phyloP scores from a whole-genome alignment of 2,329 filamentous ascomycete genomes.

The Cyphellophora attinorum region DNA sequence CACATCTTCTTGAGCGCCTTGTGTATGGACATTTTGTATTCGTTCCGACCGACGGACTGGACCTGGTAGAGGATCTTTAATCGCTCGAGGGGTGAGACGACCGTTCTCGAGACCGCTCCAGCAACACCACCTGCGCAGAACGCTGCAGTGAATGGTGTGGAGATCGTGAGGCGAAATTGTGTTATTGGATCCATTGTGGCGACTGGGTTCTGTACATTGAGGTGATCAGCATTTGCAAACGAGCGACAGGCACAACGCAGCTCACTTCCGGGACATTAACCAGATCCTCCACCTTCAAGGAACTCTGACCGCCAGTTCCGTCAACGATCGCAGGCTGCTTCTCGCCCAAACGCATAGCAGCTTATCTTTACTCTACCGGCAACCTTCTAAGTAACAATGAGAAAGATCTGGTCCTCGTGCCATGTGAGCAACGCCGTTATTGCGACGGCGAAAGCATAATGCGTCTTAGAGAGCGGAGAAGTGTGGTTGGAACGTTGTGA shows the following conservation, averaged over 20 bases:
- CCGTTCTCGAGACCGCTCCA: conserved; percentile 92
- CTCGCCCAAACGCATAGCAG: conserved; percentile 11
- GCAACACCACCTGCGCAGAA: conserved; percentile 92
- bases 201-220: conserved; percentile 10
- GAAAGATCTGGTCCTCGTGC: no score
- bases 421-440: no score
- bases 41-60: conserved; percentile 78
- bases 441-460: no score
- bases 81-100: conserved; percentile 90
- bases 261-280: conserved; percentile 15
- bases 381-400: conserved; percentile 1
- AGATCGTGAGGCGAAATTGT: conserved; percentile 38
- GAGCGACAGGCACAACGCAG: conserved; percentile 2
- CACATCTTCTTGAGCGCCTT: conserved; percentile 93
- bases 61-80: conserved; percentile 98
- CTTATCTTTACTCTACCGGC: no score
- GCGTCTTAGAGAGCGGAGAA: no score
- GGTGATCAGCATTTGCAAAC: background rate
- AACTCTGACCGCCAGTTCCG: conserved; percentile 13
- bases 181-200: conserved; percentile 18
- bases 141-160: conserved; percentile 78
- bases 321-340: conserved; percentile 14
- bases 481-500: no score
- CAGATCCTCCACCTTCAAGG: conserved; percentile 11
- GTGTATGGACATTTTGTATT: conserved; percentile 86